A percentile compares a stretch with the other conserved stretches of the same genome.
Evolutionary conservation across 208 protist species (phyloP).

Genomic region (Kentomonas sorsogonicus): DNA sequence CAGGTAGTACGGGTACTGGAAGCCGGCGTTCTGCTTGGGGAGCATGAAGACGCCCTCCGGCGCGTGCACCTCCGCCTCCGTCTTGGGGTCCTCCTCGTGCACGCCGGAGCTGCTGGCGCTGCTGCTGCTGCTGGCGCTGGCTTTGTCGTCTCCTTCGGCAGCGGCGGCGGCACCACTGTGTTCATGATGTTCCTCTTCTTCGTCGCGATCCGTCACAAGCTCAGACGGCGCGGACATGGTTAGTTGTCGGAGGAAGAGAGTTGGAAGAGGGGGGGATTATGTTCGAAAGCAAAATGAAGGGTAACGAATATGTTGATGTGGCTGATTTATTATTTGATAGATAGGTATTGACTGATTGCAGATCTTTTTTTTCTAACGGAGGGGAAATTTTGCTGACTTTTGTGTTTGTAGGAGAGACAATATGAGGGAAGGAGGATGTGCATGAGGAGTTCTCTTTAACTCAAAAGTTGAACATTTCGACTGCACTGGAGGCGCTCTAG

Average conservation of each 20-base stretch:
- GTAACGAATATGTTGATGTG: no score
- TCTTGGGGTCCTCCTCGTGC: neutral
- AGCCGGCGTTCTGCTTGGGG: constrained; percentile 63
- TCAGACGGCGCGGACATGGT: no score
- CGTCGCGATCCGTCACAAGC: neutral
- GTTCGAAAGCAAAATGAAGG: no score
- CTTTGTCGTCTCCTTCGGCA: neutral
- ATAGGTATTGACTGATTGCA: neutral
- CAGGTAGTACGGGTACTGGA: constrained; percentile 78
- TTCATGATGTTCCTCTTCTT: constrained; percentile 2
- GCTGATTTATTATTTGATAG: neutral
- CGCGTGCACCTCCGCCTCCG: constrained; percentile 22
- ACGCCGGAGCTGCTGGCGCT: neutral
- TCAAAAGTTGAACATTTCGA: no score
- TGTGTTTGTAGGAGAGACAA: neutral
- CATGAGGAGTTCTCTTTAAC: no score
- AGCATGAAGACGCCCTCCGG: constrained; percentile 64
- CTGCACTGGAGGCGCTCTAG: no score
- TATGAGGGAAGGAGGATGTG: no score
- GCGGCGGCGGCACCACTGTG: neutral
- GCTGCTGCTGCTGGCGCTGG: neutral
- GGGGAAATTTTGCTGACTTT: neutral
- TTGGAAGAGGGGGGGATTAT: no score
- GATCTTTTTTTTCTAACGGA: neutral
- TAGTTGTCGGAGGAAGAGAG: no score